Evolutionary conservation across 805 yeast genomes (phyloP).

Genomic region (Maudiozyma barnettii): DNA sequence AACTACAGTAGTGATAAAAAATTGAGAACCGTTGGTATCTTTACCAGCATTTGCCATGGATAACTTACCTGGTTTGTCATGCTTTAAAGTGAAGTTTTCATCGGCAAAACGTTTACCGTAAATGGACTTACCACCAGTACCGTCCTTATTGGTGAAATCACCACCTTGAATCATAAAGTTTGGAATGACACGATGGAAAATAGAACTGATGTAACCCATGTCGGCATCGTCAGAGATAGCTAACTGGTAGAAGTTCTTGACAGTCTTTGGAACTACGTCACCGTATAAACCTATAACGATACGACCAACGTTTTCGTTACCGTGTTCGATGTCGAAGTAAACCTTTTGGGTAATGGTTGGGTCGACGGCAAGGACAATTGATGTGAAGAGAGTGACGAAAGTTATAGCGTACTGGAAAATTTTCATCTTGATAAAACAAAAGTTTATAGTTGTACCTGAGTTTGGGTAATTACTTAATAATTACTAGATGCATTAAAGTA

Average conservation of each 20-base stretch:
- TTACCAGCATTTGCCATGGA: conserved; percentile 78
- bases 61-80: conserved; percentile 57
- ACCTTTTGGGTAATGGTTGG: conserved; percentile 61
- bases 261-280: conserved; percentile 77
- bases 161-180: conserved; percentile 76
- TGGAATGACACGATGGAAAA: conserved; percentile 66
- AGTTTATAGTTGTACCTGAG: too few relatives aligned
- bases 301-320: conserved; percentile 67
- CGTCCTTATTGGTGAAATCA: conserved; percentile 61
- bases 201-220: conserved; percentile 51
- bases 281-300: conserved; percentile 84
- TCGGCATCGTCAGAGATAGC: conserved; percentile 65
- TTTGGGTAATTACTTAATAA: too few relatives aligned
- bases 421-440: background rate
- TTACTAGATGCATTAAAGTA: too few relatives aligned
- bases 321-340: conserved; percentile 78
- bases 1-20: conserved; percentile 75
- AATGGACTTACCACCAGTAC: conserved; percentile 68
- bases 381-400: conserved; percentile 6
- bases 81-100: conserved; percentile 59
- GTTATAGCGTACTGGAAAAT: background rate
- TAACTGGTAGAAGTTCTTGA: conserved; percentile 76
- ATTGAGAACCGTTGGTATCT: conserved; percentile 86
- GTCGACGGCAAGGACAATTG: conserved; percentile 13
- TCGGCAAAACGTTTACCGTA: conserved; percentile 60